These are phyloP conservation scores for Poronia punctata DNA, from an alignment of 495 filamentous ascomycete species.

Conservation along the genomic window DNA sequence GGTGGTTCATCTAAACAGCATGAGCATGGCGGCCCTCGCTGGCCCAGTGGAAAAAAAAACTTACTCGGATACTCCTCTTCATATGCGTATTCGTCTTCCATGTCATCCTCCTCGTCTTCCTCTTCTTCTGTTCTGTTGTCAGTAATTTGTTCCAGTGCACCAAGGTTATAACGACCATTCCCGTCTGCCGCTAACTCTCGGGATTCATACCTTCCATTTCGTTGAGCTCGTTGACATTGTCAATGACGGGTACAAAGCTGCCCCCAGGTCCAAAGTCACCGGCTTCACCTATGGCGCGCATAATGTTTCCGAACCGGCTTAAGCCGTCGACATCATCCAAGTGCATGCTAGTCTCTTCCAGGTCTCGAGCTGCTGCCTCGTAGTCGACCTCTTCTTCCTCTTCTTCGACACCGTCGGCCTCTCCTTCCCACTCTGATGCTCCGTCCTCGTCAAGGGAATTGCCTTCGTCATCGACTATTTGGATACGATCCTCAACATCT, in stretches of 20 bases:
- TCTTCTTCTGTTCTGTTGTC: constrained; percentile 39
- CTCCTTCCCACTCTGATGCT: constrained; percentile 47
- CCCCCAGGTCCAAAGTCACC: constrained; percentile 55
- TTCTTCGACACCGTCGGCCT: constrained; percentile 50
- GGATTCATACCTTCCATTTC: constrained; percentile 33
- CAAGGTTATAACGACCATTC: constrained; percentile 56
- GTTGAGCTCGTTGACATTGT: constrained; percentile 58
- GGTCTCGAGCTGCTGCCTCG: constrained; percentile 37
- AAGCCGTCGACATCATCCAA: constrained; percentile 35
- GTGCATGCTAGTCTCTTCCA: constrained; percentile 34
- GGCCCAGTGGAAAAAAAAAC: constrained; percentile 23
- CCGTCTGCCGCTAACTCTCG: no score
- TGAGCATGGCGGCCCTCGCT: not conserved
- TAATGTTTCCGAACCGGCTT: constrained; percentile 46
- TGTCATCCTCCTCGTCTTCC: constrained; percentile 68
- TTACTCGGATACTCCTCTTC: constrained; percentile 64
- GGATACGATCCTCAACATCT: constrained; percentile 44
- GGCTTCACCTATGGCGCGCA: constrained; percentile 57
- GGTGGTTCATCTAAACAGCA: constrained; percentile 39
- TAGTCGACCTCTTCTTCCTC: constrained; percentile 48
- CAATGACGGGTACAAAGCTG: constrained; percentile 53
- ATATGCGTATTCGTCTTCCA: constrained; percentile 58
- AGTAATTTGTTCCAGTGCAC: no score
- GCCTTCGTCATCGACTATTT: constrained; percentile 52
- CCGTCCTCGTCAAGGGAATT: constrained; percentile 47